These are phyloP conservation scores for Eimeria falciformis DNA, from an alignment of 169 alveolate species.

Conservation along the genomic window DNA sequence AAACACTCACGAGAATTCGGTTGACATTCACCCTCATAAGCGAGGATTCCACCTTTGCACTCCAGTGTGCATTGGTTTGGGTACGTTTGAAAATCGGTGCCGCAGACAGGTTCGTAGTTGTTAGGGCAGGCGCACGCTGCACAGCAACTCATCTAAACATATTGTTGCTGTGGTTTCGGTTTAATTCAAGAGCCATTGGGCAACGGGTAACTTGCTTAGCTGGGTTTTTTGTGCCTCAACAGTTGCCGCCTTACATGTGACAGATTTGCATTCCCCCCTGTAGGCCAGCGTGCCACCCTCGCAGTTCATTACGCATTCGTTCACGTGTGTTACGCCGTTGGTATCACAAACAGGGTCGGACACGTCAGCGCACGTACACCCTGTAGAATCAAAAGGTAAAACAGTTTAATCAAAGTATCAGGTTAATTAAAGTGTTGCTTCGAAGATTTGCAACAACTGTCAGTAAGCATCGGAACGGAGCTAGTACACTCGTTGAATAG, in stretches of 20 bases:
- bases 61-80: slow-evolving; percentile 29
- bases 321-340: no score
- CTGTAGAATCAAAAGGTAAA: neutral
- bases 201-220: neutral
- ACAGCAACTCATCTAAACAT: no score
- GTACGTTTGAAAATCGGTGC: slow-evolving; percentile 56
- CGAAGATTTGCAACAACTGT: neutral
- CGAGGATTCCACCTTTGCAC: slow-evolving; percentile 40
- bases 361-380: neutral
- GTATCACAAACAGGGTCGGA: neutral
- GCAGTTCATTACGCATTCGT: neutral
- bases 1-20: neutral
- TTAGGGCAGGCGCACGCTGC: slow-evolving; percentile 69
- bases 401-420: neutral
- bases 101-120: slow-evolving; percentile 63
- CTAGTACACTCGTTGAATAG: neutral
- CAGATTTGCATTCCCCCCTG: neutral
- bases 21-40: slow-evolving; percentile 1
- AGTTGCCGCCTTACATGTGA: neutral
- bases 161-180: no score
- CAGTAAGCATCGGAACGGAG: neutral
- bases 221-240: neutral
- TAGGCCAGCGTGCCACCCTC: neutral
- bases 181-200: neutral
- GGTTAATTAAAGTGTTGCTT: neutral